Conservation (phyloP, 116 monocot genomes). For the Dioscorea cayenensis region DNA sequence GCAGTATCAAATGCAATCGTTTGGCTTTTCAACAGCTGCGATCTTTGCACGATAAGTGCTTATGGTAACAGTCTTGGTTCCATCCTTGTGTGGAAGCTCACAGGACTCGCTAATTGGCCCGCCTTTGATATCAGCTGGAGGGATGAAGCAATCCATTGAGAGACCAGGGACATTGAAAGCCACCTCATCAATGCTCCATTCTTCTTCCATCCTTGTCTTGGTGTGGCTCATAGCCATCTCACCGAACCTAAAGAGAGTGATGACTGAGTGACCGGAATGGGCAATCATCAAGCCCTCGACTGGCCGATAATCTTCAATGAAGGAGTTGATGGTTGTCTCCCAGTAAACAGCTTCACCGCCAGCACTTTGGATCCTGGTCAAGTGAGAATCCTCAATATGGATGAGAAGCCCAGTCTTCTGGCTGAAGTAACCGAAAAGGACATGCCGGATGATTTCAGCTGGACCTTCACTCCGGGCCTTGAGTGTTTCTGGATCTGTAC, state of each 20-base stretch:
- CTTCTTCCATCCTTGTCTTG: constrained; percentile 96
- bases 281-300: constrained; percentile 91
- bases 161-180: constrained; percentile 81
- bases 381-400: constrained; percentile 87
- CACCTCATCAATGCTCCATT: constrained; percentile 80
- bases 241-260: constrained; percentile 86
- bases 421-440: constrained; percentile 85
- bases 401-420: constrained; percentile 89
- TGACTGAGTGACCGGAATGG: constrained; percentile 71
- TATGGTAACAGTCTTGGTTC: constrained; percentile 16
- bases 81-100: constrained; percentile 34
- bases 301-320: constrained; percentile 63
- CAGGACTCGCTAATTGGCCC: constrained; percentile 31
- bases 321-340: constrained; percentile 88
- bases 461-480: constrained; percentile 80
- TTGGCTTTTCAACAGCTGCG: constrained; percentile 37
- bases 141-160: constrained; percentile 82
- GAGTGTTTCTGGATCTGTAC: constrained; percentile 57
- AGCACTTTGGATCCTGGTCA: constrained; percentile 67
- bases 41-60: constrained; percentile 34
- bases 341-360: constrained; percentile 86
- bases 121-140: constrained; percentile 59
- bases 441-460: constrained; percentile 88
- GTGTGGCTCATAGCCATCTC: constrained; percentile 91
- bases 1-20: neutral